These are phyloP conservation scores for Theileria orientalis DNA, from an alignment of 169 alveolate genomes.

Conservation along the genomic window DNA sequence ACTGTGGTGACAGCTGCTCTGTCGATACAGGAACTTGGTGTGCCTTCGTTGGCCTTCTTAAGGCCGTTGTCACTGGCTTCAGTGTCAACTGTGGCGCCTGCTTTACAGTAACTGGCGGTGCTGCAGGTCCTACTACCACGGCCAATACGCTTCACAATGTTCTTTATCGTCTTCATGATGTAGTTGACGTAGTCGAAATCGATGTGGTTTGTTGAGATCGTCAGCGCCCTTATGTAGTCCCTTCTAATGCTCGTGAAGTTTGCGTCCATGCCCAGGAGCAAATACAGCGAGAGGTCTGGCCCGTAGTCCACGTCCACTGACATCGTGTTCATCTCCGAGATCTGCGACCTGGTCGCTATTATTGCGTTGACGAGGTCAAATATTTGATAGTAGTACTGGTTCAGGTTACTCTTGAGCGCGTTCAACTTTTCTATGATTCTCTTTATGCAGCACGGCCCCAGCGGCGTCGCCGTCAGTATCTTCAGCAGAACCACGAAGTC, in stretches of 20 bases:
- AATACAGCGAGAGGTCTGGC: neutral
- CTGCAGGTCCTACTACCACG: too few species aligned
- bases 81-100: neutral
- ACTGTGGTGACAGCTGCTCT: too few species aligned
- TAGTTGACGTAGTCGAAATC: neutral
- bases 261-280: neutral
- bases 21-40: too few species aligned
- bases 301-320: neutral
- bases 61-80: slow-evolving; percentile 20
- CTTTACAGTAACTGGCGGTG: too few species aligned
- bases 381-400: neutral
- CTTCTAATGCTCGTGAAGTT: neutral
- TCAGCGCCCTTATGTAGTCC: neutral
- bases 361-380: neutral
- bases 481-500: neutral
- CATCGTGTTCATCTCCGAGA: neutral
- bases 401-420: neutral
- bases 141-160: too few species aligned
- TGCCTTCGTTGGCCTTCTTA: too few species aligned
- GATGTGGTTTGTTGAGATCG: neutral
- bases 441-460: neutral
- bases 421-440: neutral
- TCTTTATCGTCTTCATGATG: neutral
- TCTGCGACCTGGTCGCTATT: slow-evolving; percentile 1
- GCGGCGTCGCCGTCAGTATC: neutral